A percentile compares a stretch with the other conserved stretches of the same genome.
Conservation (phyloP, 441 rosid genomes). For the Pelargonium hybrid region DNA sequence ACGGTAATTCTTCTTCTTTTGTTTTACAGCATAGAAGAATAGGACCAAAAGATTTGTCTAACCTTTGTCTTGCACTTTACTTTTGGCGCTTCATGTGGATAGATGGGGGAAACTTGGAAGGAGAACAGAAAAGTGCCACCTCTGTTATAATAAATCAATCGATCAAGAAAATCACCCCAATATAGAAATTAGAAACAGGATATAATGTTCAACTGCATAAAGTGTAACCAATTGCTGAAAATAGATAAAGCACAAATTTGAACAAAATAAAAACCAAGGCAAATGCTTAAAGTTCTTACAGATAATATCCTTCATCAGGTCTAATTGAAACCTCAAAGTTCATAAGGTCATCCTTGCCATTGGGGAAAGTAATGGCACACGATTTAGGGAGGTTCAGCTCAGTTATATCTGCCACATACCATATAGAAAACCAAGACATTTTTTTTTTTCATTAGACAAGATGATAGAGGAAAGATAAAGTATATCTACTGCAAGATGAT, state of each 20-base stretch:
- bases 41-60: background rate
- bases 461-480: background rate
- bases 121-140: conserved; percentile 72
- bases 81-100: conserved; percentile 91
- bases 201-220: no score
- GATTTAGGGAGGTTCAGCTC: conserved; percentile 80
- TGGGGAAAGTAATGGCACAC: conserved; percentile 64
- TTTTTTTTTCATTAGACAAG: background rate
- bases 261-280: background rate
- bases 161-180: background rate
- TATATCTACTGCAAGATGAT: background rate
- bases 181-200: background rate
- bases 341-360: conserved; percentile 89
- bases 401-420: conserved; percentile 45
- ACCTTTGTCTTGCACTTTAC: conserved; percentile 98
- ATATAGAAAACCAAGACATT: background rate
- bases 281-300: conserved; percentile 33
- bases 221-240: background rate
- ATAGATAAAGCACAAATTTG: background rate
- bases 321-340: conserved; percentile 74
- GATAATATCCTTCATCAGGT: conserved; percentile 88
- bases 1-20: background rate
- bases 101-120: conserved; percentile 72
- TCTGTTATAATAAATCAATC: conserved; percentile 23
- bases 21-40: background rate